Conservation (phyloP, 768 basidiomycete genomes). For the Lactifluus subvellereus region DNA sequence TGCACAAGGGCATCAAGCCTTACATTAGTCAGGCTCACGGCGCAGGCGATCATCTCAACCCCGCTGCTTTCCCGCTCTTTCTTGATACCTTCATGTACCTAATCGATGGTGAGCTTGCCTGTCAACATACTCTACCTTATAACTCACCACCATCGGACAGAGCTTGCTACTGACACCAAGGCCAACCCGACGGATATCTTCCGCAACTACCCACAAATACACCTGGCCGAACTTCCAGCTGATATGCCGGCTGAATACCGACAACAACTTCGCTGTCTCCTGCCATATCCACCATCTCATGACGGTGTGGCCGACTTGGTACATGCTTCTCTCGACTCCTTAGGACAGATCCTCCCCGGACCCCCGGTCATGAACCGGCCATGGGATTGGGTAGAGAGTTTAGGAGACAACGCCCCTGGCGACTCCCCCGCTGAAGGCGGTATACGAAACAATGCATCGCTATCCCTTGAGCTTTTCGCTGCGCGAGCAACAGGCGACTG, state of each 20-base stretch:
- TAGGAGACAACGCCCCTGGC: conserved; percentile 49
- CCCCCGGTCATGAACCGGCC: conserved; percentile 63
- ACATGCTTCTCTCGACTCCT: conserved; percentile 49
- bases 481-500: conserved; percentile 58
- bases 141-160: conserved; percentile 33
- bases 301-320: conserved; percentile 51
- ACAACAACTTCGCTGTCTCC: conserved; percentile 50
- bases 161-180: conserved; percentile 57
- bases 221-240: conserved; percentile 46
- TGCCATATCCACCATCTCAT: conserved; percentile 49
- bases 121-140: not conserved
- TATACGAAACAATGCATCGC: conserved; percentile 53
- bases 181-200: conserved; percentile 54
- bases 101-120: conserved; percentile 53
- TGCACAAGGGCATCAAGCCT: not conserved
- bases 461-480: conserved; percentile 67
- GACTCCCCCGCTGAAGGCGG: conserved; percentile 42
- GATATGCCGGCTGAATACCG: conserved; percentile 53
- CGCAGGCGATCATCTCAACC: conserved; percentile 46
- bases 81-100: conserved; percentile 71
- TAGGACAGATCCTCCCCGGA: conserved; percentile 45
- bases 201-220: conserved; percentile 51
- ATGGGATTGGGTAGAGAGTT: conserved; percentile 83
- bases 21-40: conserved; percentile 45
- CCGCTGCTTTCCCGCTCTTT: conserved; percentile 56